These are phyloP conservation scores for Bonia amplexicaulis DNA, from an alignment of 176 grass and related monocot genomes.

Conservation along the genomic window DNA sequence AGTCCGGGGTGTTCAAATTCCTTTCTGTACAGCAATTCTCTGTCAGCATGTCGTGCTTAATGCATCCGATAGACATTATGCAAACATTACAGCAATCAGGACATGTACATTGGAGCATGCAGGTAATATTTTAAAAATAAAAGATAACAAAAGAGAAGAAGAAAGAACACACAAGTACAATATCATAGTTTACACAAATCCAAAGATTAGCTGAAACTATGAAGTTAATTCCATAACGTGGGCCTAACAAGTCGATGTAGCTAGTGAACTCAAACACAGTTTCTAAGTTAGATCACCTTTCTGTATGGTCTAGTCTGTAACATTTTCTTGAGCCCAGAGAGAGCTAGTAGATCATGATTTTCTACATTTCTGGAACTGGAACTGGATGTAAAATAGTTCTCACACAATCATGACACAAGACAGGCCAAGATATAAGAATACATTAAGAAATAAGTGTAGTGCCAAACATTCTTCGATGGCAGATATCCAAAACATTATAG, in stretches of 20 bases:
- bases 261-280: background rate
- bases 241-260: background rate
- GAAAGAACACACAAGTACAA: background rate
- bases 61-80: background rate
- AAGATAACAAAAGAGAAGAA: background rate
- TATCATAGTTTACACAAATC: background rate
- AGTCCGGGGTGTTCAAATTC: background rate
- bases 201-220: background rate
- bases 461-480: background rate
- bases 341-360: background rate
- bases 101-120: background rate
- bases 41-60: background rate
- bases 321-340: background rate
- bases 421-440: background rate
- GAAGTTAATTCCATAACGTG: background rate
- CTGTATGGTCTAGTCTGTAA: background rate
- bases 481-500: conserved; percentile 4
- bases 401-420: background rate
- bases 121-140: background rate
- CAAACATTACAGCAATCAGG: background rate
- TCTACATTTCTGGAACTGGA: background rate
- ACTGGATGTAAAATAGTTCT: background rate
- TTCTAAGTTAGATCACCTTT: background rate
- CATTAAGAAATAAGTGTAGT: conserved; percentile 7
- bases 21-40: background rate